phyloP scores from a whole-genome alignment of 2,329 filamentous ascomycete species.

The Fusarium fracticaudum region DNA sequence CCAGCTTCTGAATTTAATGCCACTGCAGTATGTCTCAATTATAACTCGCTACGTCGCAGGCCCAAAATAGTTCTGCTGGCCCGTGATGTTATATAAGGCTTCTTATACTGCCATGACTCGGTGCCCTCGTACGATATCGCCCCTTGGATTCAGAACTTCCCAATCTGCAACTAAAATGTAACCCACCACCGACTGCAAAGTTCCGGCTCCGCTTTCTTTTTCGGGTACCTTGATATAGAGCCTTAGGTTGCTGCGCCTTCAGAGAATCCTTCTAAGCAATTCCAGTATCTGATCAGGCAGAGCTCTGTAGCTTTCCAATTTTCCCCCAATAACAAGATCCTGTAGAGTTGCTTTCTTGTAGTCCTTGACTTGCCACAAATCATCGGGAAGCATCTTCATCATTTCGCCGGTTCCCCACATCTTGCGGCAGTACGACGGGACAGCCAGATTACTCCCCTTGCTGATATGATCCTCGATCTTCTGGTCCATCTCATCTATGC shows the following conservation, averaged over 20 bases:
- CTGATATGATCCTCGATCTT: no score
- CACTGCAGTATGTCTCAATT: not conserved
- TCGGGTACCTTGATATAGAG: not conserved
- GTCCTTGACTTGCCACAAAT: no score
- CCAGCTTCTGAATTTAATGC: not conserved
- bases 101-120: not conserved
- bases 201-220: not conserved
- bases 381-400: no score
- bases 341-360: no score
- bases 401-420: no score
- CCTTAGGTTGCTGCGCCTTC: not conserved
- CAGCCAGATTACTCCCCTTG: no score
- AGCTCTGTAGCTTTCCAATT: no score
- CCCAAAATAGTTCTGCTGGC: not conserved
- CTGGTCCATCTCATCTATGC: no score
- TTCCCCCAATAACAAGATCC: no score
- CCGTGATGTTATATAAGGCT: not conserved
- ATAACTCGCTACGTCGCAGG: fast-evolving
- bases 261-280: no score
- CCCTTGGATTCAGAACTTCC: not conserved
- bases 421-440: no score
- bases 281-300: no score
- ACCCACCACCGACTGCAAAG: not conserved
- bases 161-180: not conserved
- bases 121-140: not conserved